phyloP scores from a whole-genome alignment of 306 rosid species.

The Benincasa hispida region DNA sequence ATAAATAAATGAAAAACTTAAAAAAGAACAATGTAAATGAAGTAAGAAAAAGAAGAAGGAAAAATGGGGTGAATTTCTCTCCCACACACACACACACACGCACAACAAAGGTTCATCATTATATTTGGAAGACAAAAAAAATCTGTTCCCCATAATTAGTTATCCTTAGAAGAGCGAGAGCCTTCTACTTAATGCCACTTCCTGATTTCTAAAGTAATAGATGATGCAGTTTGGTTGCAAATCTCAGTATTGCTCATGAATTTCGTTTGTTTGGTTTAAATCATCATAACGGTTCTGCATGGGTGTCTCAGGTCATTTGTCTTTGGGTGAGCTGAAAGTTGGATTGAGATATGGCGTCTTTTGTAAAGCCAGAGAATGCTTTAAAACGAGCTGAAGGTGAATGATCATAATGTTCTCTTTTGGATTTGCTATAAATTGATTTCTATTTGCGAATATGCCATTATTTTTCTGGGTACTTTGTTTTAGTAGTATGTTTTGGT shows the following conservation, averaged over 20 bases:
- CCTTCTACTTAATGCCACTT: too few species aligned
- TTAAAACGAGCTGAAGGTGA: slow-evolving; percentile 55
- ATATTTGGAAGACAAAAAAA: too few species aligned
- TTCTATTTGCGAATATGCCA: neutral
- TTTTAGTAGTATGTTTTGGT: neutral
- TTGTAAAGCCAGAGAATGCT: slow-evolving; percentile 52
- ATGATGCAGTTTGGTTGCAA: too few species aligned
- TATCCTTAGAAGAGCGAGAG: too few species aligned
- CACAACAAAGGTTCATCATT: too few species aligned
- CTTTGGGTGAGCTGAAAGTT: slow-evolving; percentile 4
- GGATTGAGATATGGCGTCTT: slow-evolving; percentile 26
- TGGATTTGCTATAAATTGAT: neutral
- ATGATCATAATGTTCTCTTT: neutral
- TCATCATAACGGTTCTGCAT: neutral
- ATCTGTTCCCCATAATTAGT: too few species aligned
- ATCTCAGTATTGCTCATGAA: neutral
- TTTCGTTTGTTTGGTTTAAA: neutral
- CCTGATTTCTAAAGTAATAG: too few species aligned
- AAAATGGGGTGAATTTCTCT: neutral
- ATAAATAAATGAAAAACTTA: neutral
- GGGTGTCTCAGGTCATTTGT: slow-evolving; percentile 9
- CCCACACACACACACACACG: too few species aligned
- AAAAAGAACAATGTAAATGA: neutral
- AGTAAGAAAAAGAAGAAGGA: neutral
- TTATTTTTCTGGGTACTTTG: neutral